Evolutionary conservation across 2,329 filamentous ascomycete genomes (phyloP).

Genomic region (Phoma sp.): DNA sequence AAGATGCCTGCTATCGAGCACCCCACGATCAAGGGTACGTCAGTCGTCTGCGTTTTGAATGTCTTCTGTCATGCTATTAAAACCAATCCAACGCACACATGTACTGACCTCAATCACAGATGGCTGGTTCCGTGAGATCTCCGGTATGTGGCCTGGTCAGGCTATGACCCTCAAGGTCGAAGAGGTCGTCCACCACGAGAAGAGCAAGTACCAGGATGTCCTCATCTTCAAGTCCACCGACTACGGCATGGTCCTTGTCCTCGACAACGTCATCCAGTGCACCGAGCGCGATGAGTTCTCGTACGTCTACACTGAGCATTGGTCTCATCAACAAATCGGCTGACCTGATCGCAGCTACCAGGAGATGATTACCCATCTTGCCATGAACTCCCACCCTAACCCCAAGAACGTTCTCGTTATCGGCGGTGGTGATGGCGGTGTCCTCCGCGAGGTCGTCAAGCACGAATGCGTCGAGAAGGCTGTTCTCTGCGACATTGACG

Average conservation of each 20-base stretch:
- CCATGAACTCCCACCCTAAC: constrained; percentile 97
- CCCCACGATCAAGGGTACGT: constrained; percentile 75
- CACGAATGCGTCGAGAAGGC: constrained; percentile 97
- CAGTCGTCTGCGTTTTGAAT: neutral
- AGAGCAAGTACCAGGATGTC: constrained; percentile 98
- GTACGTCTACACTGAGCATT: constrained; percentile 50
- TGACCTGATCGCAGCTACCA: constrained; percentile 69
- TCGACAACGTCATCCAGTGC: constrained; percentile 99
- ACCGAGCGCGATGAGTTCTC: constrained; percentile 99
- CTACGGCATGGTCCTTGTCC: constrained; percentile 92
- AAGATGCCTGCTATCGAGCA: constrained; percentile 73
- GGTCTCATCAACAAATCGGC: neutral
- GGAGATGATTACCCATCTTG: constrained; percentile 99
- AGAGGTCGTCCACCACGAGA: constrained; percentile 98
- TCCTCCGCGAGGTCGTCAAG: constrained; percentile 98
- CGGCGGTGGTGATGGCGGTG: constrained; percentile 95
- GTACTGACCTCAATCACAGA: constrained; percentile 62
- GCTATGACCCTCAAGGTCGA: constrained; percentile 93
- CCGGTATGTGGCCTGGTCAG: constrained; percentile 98
- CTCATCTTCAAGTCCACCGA: constrained; percentile 98
- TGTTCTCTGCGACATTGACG: constrained; percentile 96
- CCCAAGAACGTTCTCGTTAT: constrained; percentile 99
- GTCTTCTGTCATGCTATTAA: neutral
- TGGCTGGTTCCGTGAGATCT: constrained; percentile 99
- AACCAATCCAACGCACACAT: neutral